phyloP scores from a whole-genome alignment of 352 stramenopile genomes.

The Aphanomyces stellatus region DNA sequence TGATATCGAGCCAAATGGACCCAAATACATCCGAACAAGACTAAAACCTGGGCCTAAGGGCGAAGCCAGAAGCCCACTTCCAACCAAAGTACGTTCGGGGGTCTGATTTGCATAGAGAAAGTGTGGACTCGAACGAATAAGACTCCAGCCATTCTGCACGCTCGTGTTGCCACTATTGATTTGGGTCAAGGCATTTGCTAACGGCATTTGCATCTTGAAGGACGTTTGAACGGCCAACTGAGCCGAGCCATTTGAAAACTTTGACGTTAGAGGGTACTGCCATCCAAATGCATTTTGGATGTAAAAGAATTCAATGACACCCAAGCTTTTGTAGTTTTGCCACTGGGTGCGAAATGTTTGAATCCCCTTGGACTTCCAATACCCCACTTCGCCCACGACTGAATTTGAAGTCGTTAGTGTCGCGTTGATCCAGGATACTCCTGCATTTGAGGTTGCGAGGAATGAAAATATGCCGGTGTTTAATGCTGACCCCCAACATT shows the following conservation, averaged over 20 bases:
- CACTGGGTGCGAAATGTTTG: neutral
- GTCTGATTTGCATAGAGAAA: constrained; percentile 10
- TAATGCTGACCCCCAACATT: neutral
- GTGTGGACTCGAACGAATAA: neutral
- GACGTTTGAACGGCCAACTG: neutral
- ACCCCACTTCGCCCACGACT: neutral
- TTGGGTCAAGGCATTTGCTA: neutral
- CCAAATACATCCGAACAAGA: neutral
- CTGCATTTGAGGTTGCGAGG: neutral
- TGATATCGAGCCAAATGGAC: neutral
- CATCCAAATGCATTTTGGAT: constrained; percentile 10
- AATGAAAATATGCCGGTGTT: neutral
- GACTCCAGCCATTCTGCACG: neutral
- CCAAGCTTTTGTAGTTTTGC: constrained; percentile 17
- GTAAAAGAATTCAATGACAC: constrained; percentile 7
- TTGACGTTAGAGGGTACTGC: neutral
- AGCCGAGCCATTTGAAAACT: constrained; percentile 4
- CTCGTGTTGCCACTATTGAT: neutral
- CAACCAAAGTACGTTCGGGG: neutral
- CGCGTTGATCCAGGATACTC: neutral
- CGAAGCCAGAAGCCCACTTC: neutral
- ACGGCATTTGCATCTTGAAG: constrained; percentile 11
- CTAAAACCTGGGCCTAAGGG: neutral
- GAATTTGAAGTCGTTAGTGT: neutral
- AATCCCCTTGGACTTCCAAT: neutral